Percentiles rank a stretch among this genome's conserved stretches.
phyloP scores from a whole-genome alignment of 805 yeast species.

The Candida corydali region DNA sequence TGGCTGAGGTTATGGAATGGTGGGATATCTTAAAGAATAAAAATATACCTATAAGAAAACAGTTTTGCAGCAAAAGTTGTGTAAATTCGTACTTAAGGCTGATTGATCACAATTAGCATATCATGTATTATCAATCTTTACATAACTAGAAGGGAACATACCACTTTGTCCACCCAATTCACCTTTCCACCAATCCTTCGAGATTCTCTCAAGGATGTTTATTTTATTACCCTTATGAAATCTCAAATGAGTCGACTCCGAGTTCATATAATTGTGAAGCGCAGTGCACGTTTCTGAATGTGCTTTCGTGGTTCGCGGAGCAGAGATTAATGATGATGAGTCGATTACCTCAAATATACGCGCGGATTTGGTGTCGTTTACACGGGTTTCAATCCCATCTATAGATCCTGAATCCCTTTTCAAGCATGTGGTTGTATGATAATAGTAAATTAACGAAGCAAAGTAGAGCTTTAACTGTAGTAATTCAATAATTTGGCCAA shows the following conservation, averaged over 20 bases:
- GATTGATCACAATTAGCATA: too few relatives aligned
- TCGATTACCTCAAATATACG: conserved; percentile 13
- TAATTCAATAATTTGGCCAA: conserved; percentile 21
- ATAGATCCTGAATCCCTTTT: too few relatives aligned
- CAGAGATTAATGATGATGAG: conserved; percentile 16
- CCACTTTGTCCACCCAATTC: conserved; percentile 21
- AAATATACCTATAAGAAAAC: conserved; percentile 48
- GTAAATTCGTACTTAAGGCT: conserved; percentile 18
- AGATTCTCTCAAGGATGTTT: conserved; percentile 25
- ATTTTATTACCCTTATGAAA: conserved; percentile 43
- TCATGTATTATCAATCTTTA: conserved; percentile 10
- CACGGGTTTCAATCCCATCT: not conserved
- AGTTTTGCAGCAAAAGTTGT: conserved; percentile 55
- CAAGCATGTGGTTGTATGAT: conserved; percentile 19
- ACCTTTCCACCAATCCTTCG: conserved; percentile 37
- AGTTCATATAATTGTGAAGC: conserved; percentile 32
- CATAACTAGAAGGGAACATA: conserved; percentile 28
- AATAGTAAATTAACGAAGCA: conserved; percentile 30
- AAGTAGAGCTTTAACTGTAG: conserved; percentile 33
- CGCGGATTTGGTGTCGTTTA: not conserved
- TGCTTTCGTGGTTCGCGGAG: too few relatives aligned
- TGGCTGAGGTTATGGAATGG: conserved; percentile 62
- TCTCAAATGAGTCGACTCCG: conserved; percentile 38
- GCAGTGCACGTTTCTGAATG: conserved; percentile 30
- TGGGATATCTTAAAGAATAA: conserved; percentile 56